Evolutionary conservation across 306 rosid genomes (phyloP).

Genomic region (Gastrolobium bilobum): DNA sequence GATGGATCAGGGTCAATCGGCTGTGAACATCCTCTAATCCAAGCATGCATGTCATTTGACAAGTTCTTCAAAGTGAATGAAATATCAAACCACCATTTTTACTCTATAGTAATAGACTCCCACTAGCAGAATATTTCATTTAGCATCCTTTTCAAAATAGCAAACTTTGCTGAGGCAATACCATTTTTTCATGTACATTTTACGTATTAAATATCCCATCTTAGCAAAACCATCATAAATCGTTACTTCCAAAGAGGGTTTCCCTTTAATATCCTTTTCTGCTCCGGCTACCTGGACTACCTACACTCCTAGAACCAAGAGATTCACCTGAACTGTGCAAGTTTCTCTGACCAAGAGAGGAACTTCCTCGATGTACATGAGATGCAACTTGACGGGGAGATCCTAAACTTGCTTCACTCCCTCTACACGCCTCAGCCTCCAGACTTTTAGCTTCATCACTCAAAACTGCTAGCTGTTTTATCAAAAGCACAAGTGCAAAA

Average conservation of each 20-base stretch:
- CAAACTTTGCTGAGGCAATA: conserved; percentile 44
- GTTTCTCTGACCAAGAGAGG: conserved; percentile 60
- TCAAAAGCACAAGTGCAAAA: conserved; percentile 39
- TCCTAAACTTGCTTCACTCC: conserved; percentile 62
- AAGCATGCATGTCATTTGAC: conserved; percentile 39
- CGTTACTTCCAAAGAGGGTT: conserved; percentile 34
- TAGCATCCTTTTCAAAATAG: conserved; percentile 46
- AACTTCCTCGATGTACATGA: conserved; percentile 66
- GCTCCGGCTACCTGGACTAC: conserved; percentile 78
- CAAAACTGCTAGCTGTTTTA: conserved; percentile 68
- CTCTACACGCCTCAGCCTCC: conserved; percentile 67
- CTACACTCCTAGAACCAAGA: conserved; percentile 46
- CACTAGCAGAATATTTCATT: conserved; percentile 42
- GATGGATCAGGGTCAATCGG: neutral
- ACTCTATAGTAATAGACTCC: conserved; percentile 39
- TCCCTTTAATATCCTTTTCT: conserved; percentile 63
- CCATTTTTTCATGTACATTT: conserved; percentile 55
- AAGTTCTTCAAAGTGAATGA: conserved; percentile 36
- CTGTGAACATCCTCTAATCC: conserved; percentile 28
- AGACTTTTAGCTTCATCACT: conserved; percentile 74
- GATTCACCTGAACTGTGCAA: conserved; percentile 52
- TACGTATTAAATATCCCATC: conserved; percentile 44
- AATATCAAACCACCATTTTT: conserved; percentile 41
- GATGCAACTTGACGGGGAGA: conserved; percentile 73
- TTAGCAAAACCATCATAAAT: conserved; percentile 48